Percentiles rank a stretch among this genome's conserved stretches.
Conservation (phyloP, 1,139 yeast genomes). For the Wickerhamiella infanticola region DNA sequence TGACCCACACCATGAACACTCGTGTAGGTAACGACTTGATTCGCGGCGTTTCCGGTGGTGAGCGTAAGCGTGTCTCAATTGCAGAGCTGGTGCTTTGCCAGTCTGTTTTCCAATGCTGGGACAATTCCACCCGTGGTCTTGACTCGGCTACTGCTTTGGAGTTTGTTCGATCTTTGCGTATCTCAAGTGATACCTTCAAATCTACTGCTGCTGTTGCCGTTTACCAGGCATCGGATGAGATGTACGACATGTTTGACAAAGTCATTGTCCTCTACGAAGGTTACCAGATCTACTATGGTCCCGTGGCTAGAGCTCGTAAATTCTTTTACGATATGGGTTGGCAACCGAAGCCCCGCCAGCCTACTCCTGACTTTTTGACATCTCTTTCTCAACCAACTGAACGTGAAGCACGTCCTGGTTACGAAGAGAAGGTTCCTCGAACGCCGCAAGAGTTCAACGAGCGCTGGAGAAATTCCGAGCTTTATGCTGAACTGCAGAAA, state of each 20-base stretch:
- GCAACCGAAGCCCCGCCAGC: slow-evolving; percentile 57
- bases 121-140: slow-evolving; percentile 60
- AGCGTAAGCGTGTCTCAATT: slow-evolving; percentile 67
- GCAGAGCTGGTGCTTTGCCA: slow-evolving; percentile 53
- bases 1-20: slow-evolving; percentile 51
- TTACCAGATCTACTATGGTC: slow-evolving; percentile 62
- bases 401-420: slow-evolving; percentile 40
- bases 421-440: slow-evolving; percentile 47
- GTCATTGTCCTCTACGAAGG: slow-evolving; percentile 64
- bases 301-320: slow-evolving; percentile 39
- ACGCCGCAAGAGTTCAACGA: slow-evolving; percentile 54
- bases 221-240: slow-evolving; percentile 70
- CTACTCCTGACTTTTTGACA: slow-evolving; percentile 72
- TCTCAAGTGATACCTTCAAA: slow-evolving; percentile 41
- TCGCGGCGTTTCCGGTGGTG: slow-evolving; percentile 78
- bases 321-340: slow-evolving; percentile 57
- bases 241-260: slow-evolving; percentile 59
- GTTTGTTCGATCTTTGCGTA: slow-evolving; percentile 51
- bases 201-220: slow-evolving; percentile 60
- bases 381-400: slow-evolving; percentile 63
- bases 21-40: slow-evolving; percentile 57
- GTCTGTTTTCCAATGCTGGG: slow-evolving; percentile 55
- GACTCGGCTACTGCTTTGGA: slow-evolving; percentile 68
- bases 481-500: slow-evolving; percentile 27
- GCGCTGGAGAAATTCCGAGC: slow-evolving; percentile 48